Percentiles rank a stretch among this genome's conserved stretches.
Conservation (phyloP, 2,329 filamentous ascomycete genomes). For the Sarocladium brachiariae region DNA sequence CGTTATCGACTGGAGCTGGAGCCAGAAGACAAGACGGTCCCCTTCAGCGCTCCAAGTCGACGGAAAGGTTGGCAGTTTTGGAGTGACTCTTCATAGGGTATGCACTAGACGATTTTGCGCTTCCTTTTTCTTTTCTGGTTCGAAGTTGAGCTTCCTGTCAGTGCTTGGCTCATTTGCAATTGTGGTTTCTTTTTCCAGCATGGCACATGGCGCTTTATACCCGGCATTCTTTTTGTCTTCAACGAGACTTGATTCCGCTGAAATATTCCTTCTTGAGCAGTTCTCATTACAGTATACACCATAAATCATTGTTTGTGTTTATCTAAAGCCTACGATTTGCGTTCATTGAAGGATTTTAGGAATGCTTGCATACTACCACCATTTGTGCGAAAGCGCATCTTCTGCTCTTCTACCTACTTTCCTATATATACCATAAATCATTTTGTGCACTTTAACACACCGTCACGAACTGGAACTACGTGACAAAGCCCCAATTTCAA, state of each 20-base stretch:
- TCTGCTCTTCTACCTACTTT: no score
- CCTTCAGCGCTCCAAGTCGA: conserved; percentile 6
- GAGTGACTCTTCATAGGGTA: conserved; percentile 11
- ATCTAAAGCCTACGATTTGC: no score
- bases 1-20: conserved; percentile 55
- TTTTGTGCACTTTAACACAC: no score
- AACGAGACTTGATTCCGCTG: background rate
- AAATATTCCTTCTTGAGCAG: background rate
- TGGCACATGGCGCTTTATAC: conserved; percentile 9
- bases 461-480: no score
- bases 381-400: no score
- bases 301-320: no score
- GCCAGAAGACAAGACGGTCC: conserved; percentile 19
- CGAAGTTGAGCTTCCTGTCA: no score
- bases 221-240: background rate
- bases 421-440: no score
- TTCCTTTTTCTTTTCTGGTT: no score
- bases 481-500: no score
- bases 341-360: no score
- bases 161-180: background rate
- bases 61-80: conserved; percentile 14
- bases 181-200: background rate
- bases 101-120: background rate
- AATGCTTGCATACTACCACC: no score
- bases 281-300: background rate